phyloP scores from a whole-genome alignment of 768 basidiomycete genomes.

The Russula virescens region DNA sequence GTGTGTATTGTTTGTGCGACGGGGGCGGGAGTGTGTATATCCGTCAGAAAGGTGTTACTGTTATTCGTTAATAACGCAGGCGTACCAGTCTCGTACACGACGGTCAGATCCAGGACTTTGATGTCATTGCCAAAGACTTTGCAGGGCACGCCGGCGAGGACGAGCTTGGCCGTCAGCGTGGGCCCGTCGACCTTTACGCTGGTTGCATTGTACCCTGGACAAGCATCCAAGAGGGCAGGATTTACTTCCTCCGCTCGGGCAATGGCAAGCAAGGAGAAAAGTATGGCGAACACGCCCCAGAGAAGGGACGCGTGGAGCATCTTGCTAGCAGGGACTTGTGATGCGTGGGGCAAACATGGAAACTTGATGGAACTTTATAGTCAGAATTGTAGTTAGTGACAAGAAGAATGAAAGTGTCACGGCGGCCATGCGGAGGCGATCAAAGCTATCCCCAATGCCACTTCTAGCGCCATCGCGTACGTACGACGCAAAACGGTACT shows the following conservation, averaged over 20 bases:
- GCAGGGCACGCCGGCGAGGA: slow-evolving; percentile 48
- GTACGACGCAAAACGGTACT: too few relatives aligned
- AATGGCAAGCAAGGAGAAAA: neutral
- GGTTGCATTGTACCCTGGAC: slow-evolving; percentile 52
- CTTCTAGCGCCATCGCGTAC: too few relatives aligned
- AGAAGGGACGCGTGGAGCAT: neutral
- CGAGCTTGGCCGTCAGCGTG: slow-evolving; percentile 45
- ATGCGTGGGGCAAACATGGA: too few relatives aligned
- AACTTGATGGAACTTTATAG: too few relatives aligned
- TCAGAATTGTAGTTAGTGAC: too few relatives aligned
- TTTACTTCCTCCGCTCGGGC: slow-evolving; percentile 27
- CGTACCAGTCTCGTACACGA: slow-evolving; percentile 55
- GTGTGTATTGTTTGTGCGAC: neutral
- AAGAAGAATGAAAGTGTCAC: too few relatives aligned
- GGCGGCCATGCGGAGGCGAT: too few relatives aligned
- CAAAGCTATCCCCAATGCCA: too few relatives aligned
- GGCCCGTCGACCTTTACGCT: slow-evolving; percentile 38
- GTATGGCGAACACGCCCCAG: neutral
- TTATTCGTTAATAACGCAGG: neutral
- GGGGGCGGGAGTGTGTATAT: neutral
- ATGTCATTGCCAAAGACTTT: slow-evolving; percentile 57
- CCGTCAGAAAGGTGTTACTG: neutral
- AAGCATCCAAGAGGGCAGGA: slow-evolving; percentile 42
- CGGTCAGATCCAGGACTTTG: slow-evolving; percentile 40
- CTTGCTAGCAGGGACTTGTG: too few relatives aligned